A percentile compares a stretch with the other conserved stretches of the same genome.
Conservation (phyloP, 805 yeast genomes). For the Metschnikowia continentalis region DNA sequence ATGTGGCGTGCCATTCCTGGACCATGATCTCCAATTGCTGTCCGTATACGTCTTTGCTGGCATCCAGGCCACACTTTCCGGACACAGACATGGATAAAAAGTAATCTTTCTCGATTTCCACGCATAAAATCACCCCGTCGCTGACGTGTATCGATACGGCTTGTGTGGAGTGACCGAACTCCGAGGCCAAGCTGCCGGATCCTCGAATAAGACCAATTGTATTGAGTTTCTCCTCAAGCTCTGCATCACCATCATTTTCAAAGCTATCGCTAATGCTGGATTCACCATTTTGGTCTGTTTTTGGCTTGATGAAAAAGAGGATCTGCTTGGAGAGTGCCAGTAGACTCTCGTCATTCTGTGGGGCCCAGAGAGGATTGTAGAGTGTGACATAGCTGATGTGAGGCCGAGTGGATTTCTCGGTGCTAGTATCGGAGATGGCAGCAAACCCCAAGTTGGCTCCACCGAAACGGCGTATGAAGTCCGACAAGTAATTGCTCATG, state of each 20-base stretch:
- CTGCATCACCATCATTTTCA: not conserved
- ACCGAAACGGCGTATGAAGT: slow-evolving; percentile 27
- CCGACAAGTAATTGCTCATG: slow-evolving; percentile 30
- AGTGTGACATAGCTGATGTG: slow-evolving; percentile 23
- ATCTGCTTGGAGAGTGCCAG: slow-evolving; percentile 32
- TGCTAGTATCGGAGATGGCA: slow-evolving; percentile 2
- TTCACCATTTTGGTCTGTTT: slow-evolving; percentile 3
- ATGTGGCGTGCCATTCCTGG: slow-evolving; percentile 20
- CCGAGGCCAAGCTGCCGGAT: slow-evolving; percentile 26
- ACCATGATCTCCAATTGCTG: slow-evolving; percentile 26
- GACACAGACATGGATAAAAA: slow-evolving; percentile 27
- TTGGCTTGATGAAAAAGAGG: slow-evolving; percentile 24
- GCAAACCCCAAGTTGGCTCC: slow-evolving; percentile 11
- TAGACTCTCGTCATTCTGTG: slow-evolving; percentile 24
- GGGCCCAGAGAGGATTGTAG: slow-evolving; percentile 29
- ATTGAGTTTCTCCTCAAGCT: slow-evolving; percentile 24
- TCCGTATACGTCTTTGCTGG: slow-evolving; percentile 19
- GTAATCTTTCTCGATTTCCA: slow-evolving; percentile 24
- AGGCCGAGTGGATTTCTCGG: slow-evolving; percentile 7
- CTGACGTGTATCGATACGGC: slow-evolving; percentile 24
- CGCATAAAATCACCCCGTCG: slow-evolving; percentile 24
- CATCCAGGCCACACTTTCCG: slow-evolving; percentile 8
- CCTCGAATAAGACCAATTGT: slow-evolving; percentile 37
- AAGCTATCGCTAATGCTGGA: not conserved
- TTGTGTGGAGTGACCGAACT: slow-evolving; percentile 17